Conservation (phyloP, 345 rosid genomes). For the Salix purpurea region DNA sequence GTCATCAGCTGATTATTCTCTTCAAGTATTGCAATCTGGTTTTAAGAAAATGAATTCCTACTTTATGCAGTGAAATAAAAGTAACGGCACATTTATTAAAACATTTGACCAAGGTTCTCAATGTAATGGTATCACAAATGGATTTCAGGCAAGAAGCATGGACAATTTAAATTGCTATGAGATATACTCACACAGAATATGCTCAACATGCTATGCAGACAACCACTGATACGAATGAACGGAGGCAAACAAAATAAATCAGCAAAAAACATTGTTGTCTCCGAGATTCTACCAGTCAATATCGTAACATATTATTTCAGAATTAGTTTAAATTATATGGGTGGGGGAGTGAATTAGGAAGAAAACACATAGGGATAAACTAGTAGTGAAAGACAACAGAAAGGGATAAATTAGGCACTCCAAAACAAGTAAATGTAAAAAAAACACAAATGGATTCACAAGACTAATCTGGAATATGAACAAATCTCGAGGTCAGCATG, state of each 20-base stretch:
- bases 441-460: too few species aligned
- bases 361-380: too few species aligned
- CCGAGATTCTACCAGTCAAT: background rate
- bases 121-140: background rate
- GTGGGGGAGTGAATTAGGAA: too few species aligned
- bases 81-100: background rate
- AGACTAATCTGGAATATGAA: too few species aligned
- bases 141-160: background rate
- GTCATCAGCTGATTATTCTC: background rate
- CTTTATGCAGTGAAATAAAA: conserved; percentile 5
- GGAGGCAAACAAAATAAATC: background rate
- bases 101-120: background rate
- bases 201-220: background rate
- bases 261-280: background rate
- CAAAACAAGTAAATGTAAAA: too few species aligned
- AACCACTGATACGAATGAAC: background rate
- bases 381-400: too few species aligned
- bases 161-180: background rate
- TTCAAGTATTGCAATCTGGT: conserved; percentile 4
- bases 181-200: background rate
- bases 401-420: too few species aligned
- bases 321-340: background rate
- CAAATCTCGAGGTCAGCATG: too few species aligned
- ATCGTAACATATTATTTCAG: background rate
- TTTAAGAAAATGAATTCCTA: conserved; percentile 11